Evolutionary conservation across 345 rosid species (phyloP), one percentile per base, ranked within the genome.

Genomic region (Rhodamnia rubescens): DNA sequence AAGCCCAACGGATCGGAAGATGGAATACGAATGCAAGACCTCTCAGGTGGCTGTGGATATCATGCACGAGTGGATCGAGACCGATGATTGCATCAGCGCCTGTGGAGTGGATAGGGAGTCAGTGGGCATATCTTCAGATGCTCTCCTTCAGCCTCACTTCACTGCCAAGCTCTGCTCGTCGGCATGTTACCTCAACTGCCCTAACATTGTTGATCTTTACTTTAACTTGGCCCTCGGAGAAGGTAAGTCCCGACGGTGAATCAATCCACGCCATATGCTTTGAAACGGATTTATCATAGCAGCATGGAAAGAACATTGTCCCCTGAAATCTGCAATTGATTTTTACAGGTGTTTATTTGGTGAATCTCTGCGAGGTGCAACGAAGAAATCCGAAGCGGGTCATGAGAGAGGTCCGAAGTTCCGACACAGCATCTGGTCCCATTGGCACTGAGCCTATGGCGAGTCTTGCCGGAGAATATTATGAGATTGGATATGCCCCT

Each of bases 201-300:
- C 98, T 90, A 97, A 96, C 94, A 96, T 94, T 82, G 91, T 96
- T 56, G 98, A 97, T 81, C 99, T 97, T 40, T 96, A 94, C 94
- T 96, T 92, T 93, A 97, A 97, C 78, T 88, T 97, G 84, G 99
- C 98, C 32, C 95, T 95, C 85, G 99, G 98, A 13, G 99, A 97
- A 96, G 99, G 99, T 96, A 92, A 82, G 2, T 26, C 32, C 78
- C 12, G 7, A 69, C 52, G 29, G 56, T 40, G 26, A 49, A 32
- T 83, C 40, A 6, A 40, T 21, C 22, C 56, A 27, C 4, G 3
- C 82, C 55, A 54, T 86, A 29, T n/a, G 58, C 56, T 82, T 54
- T 32, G 50, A 52, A 75, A 55, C 53, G 24, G 53, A 32, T 59
- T 53, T 44, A 69, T 11, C 24, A 2, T 32, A 18, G 36, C 12